Percentiles rank a stretch among this genome's conserved stretches.
Evolutionary conservation across 768 basidiomycete species (phyloP).

Genomic region (Suillus occidentalis): DNA sequence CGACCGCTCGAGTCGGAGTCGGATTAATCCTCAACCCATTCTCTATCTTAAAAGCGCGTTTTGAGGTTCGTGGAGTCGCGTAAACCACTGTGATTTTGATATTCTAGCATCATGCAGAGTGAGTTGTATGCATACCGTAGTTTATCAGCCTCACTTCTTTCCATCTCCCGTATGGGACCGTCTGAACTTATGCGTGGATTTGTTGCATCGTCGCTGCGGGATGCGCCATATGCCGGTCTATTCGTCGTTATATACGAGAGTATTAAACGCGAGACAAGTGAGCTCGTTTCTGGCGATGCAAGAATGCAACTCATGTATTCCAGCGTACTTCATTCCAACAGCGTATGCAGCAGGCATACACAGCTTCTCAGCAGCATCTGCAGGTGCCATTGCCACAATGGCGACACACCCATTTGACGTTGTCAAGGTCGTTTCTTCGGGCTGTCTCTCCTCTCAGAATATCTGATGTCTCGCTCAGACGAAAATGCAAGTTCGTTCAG

Average conservation of each 20-base stretch:
- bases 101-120: slow-evolving; percentile 49
- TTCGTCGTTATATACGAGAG: slow-evolving; percentile 89
- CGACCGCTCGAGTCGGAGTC: slow-evolving; percentile 73
- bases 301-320: slow-evolving; percentile 10
- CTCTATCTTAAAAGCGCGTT: slow-evolving; percentile 88
- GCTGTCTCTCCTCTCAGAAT: neutral
- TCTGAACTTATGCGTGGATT: slow-evolving; percentile 85
- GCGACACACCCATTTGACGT: slow-evolving; percentile 93
- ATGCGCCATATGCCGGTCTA: slow-evolving; percentile 91
- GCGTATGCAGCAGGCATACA: slow-evolving; percentile 55
- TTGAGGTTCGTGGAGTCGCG: slow-evolving; percentile 58
- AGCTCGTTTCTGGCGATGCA: slow-evolving; percentile 21
- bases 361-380: slow-evolving; percentile 68
- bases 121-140: slow-evolving; percentile 72
- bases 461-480: slow-evolving; percentile 50
- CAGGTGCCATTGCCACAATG: slow-evolving; percentile 82
- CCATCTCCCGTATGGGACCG: slow-evolving; percentile 69
- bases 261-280: slow-evolving; percentile 74
- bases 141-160: slow-evolving; percentile 55
- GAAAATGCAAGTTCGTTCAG: slow-evolving; percentile 87
- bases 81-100: slow-evolving; percentile 3
- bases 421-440: slow-evolving; percentile 65
- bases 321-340: slow-evolving; percentile 43
- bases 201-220: slow-evolving; percentile 83
- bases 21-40: slow-evolving; percentile 89